These are phyloP conservation scores for Suhomyces xylopsoci DNA, from an alignment of 805 yeast genomes.

Conservation along the genomic window DNA sequence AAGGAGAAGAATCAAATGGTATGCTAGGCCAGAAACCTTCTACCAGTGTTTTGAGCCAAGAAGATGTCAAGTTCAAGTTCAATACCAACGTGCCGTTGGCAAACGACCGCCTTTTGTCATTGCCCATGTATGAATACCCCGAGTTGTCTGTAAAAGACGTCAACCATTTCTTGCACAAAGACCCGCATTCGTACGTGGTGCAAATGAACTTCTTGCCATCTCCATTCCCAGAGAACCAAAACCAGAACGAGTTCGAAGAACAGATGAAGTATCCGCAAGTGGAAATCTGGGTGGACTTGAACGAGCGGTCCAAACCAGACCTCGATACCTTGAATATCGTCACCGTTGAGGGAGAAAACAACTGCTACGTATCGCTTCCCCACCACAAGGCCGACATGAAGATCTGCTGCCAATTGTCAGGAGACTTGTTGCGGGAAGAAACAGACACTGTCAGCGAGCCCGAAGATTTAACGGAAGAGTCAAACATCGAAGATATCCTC, in stretches of 20 bases:
- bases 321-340: constrained; percentile 40
- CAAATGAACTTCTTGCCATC: constrained; percentile 49
- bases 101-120: constrained; percentile 29
- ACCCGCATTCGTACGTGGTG: constrained; percentile 25
- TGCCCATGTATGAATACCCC: constrained; percentile 22
- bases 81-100: constrained; percentile 32
- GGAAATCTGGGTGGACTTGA: constrained; percentile 53
- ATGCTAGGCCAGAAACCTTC: constrained; percentile 9
- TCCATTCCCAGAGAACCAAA: constrained; percentile 21
- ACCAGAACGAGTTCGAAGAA: constrained; percentile 5
- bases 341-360: constrained; percentile 45
- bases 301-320: constrained; percentile 33
- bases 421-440: constrained; percentile 25
- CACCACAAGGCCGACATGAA: constrained; percentile 41
- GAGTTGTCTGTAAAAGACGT: constrained; percentile 16
- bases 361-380: constrained; percentile 43
- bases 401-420: constrained; percentile 38
- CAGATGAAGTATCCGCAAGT: constrained; percentile 47
- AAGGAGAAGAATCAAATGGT: constrained; percentile 7
- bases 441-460: neutral
- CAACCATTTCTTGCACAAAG: constrained; percentile 18
- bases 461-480: constrained; percentile 1
- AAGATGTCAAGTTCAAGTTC: constrained; percentile 21
- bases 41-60: neutral
- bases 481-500: constrained; percentile 13